Evolutionary conservation across 2,329 filamentous ascomycete genomes (phyloP), one percentile per base, ranked within the genome.

Genomic region (Gnomoniopsis smithogilvyi): DNA sequence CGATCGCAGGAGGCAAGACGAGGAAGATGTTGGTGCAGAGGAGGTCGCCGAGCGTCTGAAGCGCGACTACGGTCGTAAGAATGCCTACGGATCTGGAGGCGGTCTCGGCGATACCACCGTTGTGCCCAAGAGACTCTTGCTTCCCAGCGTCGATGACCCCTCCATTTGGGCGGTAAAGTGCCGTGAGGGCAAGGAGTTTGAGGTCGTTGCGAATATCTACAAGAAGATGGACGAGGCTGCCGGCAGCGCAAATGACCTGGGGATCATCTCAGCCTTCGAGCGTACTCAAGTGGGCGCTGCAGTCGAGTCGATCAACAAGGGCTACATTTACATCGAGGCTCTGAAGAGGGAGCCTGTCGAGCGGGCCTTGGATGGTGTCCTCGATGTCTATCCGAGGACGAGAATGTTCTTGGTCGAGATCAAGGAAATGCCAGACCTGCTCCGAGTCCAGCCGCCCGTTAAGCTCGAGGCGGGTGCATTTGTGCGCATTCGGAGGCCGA

Each of bases 381-480:
- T 91, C 62, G 92, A 96, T 69, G 90, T 96, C 41, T 99, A 97
- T 72, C 91, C 94, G 56, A 87, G 92, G 58, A 89, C 86, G 30
- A 95, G 92, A 74, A 88, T 95, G 76, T 85, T 93, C 48, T 79
- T 98, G 54, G 92, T 99, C 46, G 91, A 95, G 51, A 92, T 98
- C 68, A 96, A 96, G 73, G 95, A 99, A 74, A 96, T 97, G 88
- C 94, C 95, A 1, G 95, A 98, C 74, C 83, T 99, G n/a, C 81
- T 99, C 19, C 87, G 92, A 54, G 91, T 96, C 30, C 88, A 86
- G 62, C 96, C 96, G 77, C 94, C 90, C 2, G 90, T 92, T 51
- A 87, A 87, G 26, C 79, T 99, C 36, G 87, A 95, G 66, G 90
- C 89, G 11, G 94, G 94, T 64, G 92, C 92, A 41, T 99, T 95